Evolutionary conservation across 2,329 filamentous ascomycete genomes (phyloP), one percentile per base, ranked within the genome.

Genomic region (Alternaria solani): DNA sequence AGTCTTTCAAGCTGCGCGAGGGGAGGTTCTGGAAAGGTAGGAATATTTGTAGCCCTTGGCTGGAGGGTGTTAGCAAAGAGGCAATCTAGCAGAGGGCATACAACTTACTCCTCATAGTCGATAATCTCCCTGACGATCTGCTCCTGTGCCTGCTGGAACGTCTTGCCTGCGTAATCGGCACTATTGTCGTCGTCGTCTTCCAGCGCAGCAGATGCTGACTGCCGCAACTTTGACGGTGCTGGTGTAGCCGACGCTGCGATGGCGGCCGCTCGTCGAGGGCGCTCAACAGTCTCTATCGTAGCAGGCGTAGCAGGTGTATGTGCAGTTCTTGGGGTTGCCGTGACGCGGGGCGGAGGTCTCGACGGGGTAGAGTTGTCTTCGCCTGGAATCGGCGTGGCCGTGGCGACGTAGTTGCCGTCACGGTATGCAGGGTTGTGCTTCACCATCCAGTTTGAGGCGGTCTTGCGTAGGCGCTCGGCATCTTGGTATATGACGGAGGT

Each of bases 371-470:
- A 73, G 16, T 73, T 64, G 6, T 80, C 78, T 18, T 87, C 83
- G n/a, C 83, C 82, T 1, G 90, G 90, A 16, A 94, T 83, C 0
- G 92, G 91, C 1, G 92, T 93, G 6, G 92, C 86, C 46, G 90
- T 84, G 5, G 91, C 90, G 61, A 87, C 85, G 72, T 96, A 95
- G 47, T 58, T 71, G 16, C 84, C 82, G 65, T 87, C 81, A 63
- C 88, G 87, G 77, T 96, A 96, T 16, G 91, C 92, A 14, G 93
- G 93, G 70, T 97, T 96, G 69, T 90, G 86, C 76, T 91, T 91
- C 57, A 89, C 90, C 93, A 96, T 96, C 77, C 89, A 93, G 72
- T 94, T 94, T 76, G 91, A 94, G 41, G 94, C 85, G 3, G 92
- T 89, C 80, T 96, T 97, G 47, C 93, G 87, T 46, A 97, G 87